Base-by-base conservation (phyloP, 2,329 filamentous ascomycete genomes). In the Calonectria hawksworthii region DNA sequence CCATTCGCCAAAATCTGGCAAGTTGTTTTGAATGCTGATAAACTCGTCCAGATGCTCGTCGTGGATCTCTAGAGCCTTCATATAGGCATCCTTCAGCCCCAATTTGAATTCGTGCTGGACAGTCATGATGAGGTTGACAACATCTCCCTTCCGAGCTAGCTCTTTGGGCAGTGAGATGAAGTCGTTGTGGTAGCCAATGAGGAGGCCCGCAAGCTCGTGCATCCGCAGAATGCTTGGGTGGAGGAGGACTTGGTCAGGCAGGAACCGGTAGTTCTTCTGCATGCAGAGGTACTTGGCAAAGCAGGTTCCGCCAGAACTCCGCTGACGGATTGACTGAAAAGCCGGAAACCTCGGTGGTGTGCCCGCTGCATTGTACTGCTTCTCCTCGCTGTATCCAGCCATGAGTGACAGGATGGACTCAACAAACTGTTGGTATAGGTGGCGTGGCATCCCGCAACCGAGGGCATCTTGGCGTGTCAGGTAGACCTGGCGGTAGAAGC, bases 281-380 rank as follows among this genome's bases (percentile, higher is more conserved):
- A 65, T 65, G 61, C 61, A 65, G 14, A 65, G 36, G 61, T 65
- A 65, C 26, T 65, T 65, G 38, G 61, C 61, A 65, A 65, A 65
- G 61, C 61, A 65, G 11, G 41, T 32, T 41, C 61, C 61, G 9
- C 61, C 61, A n/a, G 61, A 65, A 18, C 34, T 65, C 13, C 41
- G 36, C 36, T 44, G 61, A n/a, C 61, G 61, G 26, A 65, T 65
- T 1, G 61, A 50, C n/a, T 65, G 38, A 18, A 65, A 65, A 23
- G 16, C 30, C 10, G 18, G 52, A 30, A 56, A 56, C 30, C 7
- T 28, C 11, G 52, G 52, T 13, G 52, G 52, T 34, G 23, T 65
- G 26, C 61, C 61, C 5, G 61, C 61, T 13, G 61, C 61, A 21
- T 65, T 65, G 61, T 65, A 44, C 38, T 65, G 26, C 61, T 65